These are phyloP conservation scores for Harringtonia aguacate DNA, from an alignment of 2,329 filamentous ascomycete species.

Conservation along the genomic window DNA sequence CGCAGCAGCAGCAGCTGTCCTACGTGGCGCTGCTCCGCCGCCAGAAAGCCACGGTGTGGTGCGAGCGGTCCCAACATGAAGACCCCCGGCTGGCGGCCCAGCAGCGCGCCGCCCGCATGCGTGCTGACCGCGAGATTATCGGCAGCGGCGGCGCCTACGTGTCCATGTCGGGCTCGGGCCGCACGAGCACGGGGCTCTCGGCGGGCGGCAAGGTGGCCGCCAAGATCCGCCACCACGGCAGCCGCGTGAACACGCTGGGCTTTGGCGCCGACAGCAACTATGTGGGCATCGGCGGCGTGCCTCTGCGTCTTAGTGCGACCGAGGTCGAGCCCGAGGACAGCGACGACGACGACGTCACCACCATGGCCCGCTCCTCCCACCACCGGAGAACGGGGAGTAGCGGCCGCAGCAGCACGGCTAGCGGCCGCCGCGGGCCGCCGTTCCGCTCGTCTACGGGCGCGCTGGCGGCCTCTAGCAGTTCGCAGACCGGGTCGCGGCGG, in stretches of 20 bases:
- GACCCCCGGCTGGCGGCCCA: slow-evolving; percentile 76
- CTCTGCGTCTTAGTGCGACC: slow-evolving; percentile 84
- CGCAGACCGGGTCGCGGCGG: slow-evolving; percentile 17
- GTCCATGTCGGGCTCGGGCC: slow-evolving; percentile 24
- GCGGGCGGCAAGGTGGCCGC: slow-evolving; percentile 56
- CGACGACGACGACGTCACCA: slow-evolving; percentile 54
- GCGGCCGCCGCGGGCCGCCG: slow-evolving; percentile 34
- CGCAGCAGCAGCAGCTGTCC: slow-evolving; percentile 38
- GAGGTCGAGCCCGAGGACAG: slow-evolving; percentile 86
- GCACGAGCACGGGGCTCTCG: slow-evolving; percentile 52
- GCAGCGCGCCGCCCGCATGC: slow-evolving; percentile 76
- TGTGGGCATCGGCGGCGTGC: slow-evolving; percentile 67
- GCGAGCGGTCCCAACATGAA: slow-evolving; percentile 84
- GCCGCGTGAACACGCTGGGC: slow-evolving; percentile 65
- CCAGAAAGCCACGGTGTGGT: slow-evolving; percentile 98
- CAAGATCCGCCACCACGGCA: slow-evolving; percentile 82
- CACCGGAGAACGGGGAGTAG: slow-evolving; percentile 68
- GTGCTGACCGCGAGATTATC: slow-evolving; percentile 74
- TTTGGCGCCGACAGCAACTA: slow-evolving; percentile 72
- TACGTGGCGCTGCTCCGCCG: slow-evolving; percentile 95
- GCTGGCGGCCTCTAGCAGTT: slow-evolving; percentile 20
- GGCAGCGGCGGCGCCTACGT: slow-evolving; percentile 46
- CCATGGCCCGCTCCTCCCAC: slow-evolving; percentile 36
- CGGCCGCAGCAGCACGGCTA: slow-evolving; percentile 57
- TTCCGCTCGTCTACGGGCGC: slow-evolving; percentile 41